phyloP scores from a whole-genome alignment of 2,329 filamentous ascomycete species.

The Colletotrichum higginsianum region DNA sequence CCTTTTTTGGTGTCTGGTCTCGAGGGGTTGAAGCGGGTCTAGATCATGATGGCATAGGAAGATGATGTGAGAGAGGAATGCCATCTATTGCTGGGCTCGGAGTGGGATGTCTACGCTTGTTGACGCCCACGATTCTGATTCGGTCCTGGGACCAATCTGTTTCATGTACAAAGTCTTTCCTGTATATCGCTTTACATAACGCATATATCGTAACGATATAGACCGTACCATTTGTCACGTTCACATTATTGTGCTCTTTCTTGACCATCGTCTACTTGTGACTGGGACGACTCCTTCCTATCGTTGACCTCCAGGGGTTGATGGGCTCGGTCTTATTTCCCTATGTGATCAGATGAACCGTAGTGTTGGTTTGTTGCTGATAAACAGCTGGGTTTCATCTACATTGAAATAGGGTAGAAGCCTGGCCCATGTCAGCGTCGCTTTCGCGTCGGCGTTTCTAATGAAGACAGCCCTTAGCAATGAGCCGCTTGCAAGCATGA shows the following conservation, averaged over 20 bases:
- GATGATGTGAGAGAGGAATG: too few species aligned
- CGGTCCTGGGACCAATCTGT: constrained; percentile 15
- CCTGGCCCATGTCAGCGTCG: neutral
- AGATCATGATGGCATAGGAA: neutral
- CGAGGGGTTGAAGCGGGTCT: neutral
- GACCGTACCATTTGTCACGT: constrained; percentile 34
- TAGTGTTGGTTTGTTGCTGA: neutral
- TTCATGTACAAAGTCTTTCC: constrained; percentile 40
- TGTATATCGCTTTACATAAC: constrained; percentile 38
- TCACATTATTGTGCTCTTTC: neutral
- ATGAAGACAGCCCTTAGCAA: neutral
- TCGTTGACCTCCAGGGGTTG: too few species aligned
- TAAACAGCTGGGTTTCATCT: neutral
- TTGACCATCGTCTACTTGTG: neutral
- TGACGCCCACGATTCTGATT: constrained; percentile 25
- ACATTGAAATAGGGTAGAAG: neutral
- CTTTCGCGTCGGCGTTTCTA: neutral
- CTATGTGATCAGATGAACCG: neutral
- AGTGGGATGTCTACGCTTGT: constrained; percentile 24
- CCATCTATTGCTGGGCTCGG: constrained; percentile 3
- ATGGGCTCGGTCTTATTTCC: too few species aligned
- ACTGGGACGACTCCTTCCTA: too few species aligned
- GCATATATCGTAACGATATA: constrained; percentile 39
- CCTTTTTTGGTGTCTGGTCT: neutral
- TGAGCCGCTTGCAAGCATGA: neutral